A percentile compares a stretch with the other conserved stretches of the same genome.
Conservation (phyloP, 1,284 basidiomycete species). For the Heterobasidion irregulare region DNA sequence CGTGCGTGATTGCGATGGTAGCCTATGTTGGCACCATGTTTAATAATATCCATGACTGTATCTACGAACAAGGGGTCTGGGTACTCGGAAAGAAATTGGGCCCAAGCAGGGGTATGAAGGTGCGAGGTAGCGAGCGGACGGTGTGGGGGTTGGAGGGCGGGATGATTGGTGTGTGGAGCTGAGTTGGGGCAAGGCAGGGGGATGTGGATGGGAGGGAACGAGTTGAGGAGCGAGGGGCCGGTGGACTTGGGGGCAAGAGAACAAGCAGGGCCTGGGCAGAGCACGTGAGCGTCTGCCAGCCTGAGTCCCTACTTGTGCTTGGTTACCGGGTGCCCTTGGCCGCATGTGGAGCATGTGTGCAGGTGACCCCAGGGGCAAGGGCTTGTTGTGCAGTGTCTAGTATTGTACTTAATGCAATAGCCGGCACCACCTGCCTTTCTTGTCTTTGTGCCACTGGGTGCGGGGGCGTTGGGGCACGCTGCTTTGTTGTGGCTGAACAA, state of each 20-base stretch:
- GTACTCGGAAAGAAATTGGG: no score
- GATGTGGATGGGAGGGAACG: slow-evolving; percentile 3
- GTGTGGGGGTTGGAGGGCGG: background rate
- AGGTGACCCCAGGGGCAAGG: no score
- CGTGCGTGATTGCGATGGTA: no score
- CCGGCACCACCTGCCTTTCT: no score
- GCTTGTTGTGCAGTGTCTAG: no score
- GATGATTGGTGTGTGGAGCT: slow-evolving; percentile 4
- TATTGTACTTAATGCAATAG: no score
- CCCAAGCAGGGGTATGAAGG: background rate
- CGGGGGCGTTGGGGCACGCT: no score
- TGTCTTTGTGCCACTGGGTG: no score
- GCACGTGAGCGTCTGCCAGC: background rate
- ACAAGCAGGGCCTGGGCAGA: background rate
- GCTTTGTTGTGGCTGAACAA: no score
- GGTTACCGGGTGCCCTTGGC: background rate
- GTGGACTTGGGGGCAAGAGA: background rate
- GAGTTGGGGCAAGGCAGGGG: slow-evolving; percentile 8
- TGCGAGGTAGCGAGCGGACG: background rate
- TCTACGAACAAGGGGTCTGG: no score
- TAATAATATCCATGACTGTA: no score
- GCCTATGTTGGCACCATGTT: no score
- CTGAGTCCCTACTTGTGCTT: background rate
- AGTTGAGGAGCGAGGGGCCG: background rate
- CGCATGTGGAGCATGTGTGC: background rate